Percentiles rank a stretch among this genome's conserved stretches.
Evolutionary conservation across 805 yeast genomes (phyloP).

Genomic region (Jamesozyma spencerorum): DNA sequence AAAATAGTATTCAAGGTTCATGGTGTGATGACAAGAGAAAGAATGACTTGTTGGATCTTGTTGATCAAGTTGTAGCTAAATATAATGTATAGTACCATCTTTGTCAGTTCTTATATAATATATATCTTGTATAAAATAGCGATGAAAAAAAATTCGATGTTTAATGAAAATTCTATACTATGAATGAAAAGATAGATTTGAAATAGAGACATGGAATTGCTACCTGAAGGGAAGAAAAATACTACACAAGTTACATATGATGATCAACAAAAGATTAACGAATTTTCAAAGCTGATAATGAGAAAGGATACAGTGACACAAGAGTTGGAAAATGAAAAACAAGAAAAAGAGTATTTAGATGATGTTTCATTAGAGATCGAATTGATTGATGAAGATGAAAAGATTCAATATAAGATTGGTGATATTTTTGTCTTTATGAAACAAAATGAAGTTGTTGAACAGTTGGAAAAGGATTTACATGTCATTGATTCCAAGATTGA

Average conservation of each 20-base stretch:
- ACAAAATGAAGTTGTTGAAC: slow-evolving; percentile 56
- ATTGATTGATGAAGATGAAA: slow-evolving; percentile 68
- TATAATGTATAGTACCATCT: neutral
- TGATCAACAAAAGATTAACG: slow-evolving; percentile 84
- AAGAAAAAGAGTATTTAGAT: slow-evolving; percentile 80
- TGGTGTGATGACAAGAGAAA: slow-evolving; percentile 60
- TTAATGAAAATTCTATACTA: too few relatives aligned
- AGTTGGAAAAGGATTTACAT: slow-evolving; percentile 55
- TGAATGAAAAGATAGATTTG: too few relatives aligned
- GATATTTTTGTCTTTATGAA: slow-evolving; percentile 62
- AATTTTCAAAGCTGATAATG: slow-evolving; percentile 73
- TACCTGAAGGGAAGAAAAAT: slow-evolving; percentile 37
- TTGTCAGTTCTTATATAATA: neutral
- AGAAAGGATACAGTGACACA: slow-evolving; percentile 52
- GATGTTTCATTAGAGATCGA: slow-evolving; percentile 82
- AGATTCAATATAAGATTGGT: slow-evolving; percentile 70
- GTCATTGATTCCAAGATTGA: slow-evolving; percentile 42
- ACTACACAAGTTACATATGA: slow-evolving; percentile 37
- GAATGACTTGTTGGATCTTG: slow-evolving; percentile 35
- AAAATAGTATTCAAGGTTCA: slow-evolving; percentile 60
- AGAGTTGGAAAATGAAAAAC: slow-evolving; percentile 40
- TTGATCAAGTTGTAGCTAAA: slow-evolving; percentile 33
- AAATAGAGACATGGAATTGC: too few relatives aligned
- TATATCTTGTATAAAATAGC: neutral
- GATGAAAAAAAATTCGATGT: too few relatives aligned